Evolutionary conservation across 768 basidiomycete species (phyloP).

Genomic region (Leccinellum albellum): DNA sequence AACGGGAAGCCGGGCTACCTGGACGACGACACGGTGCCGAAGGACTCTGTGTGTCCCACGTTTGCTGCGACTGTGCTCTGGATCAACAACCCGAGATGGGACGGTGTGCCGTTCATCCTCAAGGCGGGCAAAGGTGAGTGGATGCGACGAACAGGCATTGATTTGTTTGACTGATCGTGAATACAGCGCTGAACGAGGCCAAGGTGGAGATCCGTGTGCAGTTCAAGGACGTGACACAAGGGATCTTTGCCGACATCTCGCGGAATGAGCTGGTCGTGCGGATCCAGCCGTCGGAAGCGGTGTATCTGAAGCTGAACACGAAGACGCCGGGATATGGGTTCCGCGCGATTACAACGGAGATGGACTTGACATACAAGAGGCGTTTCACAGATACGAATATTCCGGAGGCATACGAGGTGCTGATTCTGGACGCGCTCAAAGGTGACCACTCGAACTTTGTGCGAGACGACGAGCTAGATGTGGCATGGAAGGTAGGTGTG

Average conservation of each 20-base stretch:
- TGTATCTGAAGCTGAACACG: slow-evolving; percentile 95
- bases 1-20: slow-evolving; percentile 98
- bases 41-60: slow-evolving; percentile 88
- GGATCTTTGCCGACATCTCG: slow-evolving; percentile 94
- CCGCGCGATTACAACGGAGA: slow-evolving; percentile 89
- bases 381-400: slow-evolving; percentile 89
- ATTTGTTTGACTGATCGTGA: slow-evolving; percentile 8
- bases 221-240: slow-evolving; percentile 95
- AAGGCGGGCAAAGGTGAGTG: slow-evolving; percentile 93
- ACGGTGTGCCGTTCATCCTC: slow-evolving; percentile 97
- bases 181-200: slow-evolving; percentile 88
- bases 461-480: slow-evolving; percentile 93
- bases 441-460: slow-evolving; percentile 99
- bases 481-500: slow-evolving; percentile 86
- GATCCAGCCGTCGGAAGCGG: slow-evolving; percentile 93
- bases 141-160: slow-evolving; percentile 1
- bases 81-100: slow-evolving; percentile 97
- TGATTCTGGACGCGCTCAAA: slow-evolving; percentile 92
- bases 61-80: slow-evolving; percentile 87
- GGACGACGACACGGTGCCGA: slow-evolving; percentile 94
- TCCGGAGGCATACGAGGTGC: slow-evolving; percentile 93
- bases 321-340: slow-evolving; percentile 92
- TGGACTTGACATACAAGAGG: slow-evolving; percentile 97
- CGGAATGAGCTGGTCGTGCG: slow-evolving; percentile 97
- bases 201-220: slow-evolving; percentile 98